Percentiles rank a stretch among this genome's conserved stretches.
phyloP scores from a whole-genome alignment of 2,329 filamentous ascomycete species.

The Fusarium globosum region DNA sequence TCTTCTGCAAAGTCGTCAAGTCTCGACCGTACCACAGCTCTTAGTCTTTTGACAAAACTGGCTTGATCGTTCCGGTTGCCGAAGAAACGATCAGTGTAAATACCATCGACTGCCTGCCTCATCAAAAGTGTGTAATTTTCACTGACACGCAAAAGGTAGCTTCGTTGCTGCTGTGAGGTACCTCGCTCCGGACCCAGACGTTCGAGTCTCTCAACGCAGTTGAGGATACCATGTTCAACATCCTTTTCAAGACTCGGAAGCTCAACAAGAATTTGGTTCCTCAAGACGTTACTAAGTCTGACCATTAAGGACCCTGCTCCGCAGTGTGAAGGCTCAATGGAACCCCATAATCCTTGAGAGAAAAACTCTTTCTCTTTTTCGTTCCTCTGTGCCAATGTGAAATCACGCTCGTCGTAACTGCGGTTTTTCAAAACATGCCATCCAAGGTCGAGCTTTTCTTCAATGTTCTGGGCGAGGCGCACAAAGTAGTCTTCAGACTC shows the following conservation, averaged over 20 bases:
- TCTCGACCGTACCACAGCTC: background rate
- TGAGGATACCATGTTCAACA: constrained; percentile 51
- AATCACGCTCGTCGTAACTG: constrained; percentile 34
- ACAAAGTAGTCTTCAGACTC: constrained; percentile 57
- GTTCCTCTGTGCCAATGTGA: constrained; percentile 51
- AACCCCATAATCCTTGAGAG: constrained; percentile 52
- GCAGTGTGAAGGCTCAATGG: constrained; percentile 49
- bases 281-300: constrained; percentile 63
- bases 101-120: constrained; percentile 61
- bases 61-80: background rate
- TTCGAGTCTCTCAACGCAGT: constrained; percentile 55
- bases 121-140: constrained; percentile 48
- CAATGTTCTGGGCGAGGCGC: constrained; percentile 57
- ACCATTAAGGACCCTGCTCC: constrained; percentile 61
- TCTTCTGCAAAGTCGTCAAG: background rate
- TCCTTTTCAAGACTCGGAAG: constrained; percentile 51
- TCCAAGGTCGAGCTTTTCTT: constrained; percentile 60
- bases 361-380: constrained; percentile 58
- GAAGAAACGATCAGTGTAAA: constrained; percentile 57
- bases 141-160: constrained; percentile 51
- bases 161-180: constrained; percentile 59
- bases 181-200: constrained; percentile 61
- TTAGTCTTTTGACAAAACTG: background rate
- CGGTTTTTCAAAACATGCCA: constrained; percentile 62
- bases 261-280: constrained; percentile 58